Conservation (phyloP, 2,329 filamentous ascomycete genomes). For the Hypoxylon sp. region DNA sequence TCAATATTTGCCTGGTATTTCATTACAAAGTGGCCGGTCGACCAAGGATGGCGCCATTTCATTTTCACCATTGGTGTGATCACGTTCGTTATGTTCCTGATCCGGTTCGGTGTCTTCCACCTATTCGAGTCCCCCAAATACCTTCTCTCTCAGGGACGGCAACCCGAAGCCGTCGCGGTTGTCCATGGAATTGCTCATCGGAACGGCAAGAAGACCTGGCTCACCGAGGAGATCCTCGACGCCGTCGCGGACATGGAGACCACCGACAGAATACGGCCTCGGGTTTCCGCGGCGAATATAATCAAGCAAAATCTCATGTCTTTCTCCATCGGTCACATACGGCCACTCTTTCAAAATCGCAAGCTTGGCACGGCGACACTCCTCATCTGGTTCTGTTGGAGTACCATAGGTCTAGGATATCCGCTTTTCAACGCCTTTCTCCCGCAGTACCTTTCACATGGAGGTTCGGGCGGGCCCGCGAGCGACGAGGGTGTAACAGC, state of each 20-base stretch:
- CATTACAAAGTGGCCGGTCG: constrained; percentile 74
- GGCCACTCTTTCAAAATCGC: constrained; percentile 71
- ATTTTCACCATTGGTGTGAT: constrained; percentile 76
- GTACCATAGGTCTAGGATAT: constrained; percentile 86
- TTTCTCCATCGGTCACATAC: constrained; percentile 76
- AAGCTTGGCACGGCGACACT: constrained; percentile 64
- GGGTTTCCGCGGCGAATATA: constrained; percentile 55
- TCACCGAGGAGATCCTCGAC: constrained; percentile 77
- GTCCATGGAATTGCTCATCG: constrained; percentile 82
- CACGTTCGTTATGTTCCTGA: constrained; percentile 81
- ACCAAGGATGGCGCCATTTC: constrained; percentile 83
- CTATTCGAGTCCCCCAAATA: constrained; percentile 90
- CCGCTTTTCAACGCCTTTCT: constrained; percentile 91
- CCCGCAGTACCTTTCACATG: constrained; percentile 82
- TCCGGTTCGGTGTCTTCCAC: constrained; percentile 83
- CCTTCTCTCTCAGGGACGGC: constrained; percentile 79
- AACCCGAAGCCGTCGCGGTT: constrained; percentile 82
- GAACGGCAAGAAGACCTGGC: constrained; percentile 78
- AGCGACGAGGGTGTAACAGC: constrained; percentile 46
- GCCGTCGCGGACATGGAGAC: constrained; percentile 63
- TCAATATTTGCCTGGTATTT: constrained; percentile 81
- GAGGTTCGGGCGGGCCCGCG: constrained; percentile 57
- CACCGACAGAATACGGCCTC: constrained; percentile 34
- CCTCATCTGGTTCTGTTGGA: constrained; percentile 83
- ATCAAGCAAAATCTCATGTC: constrained; percentile 71